These are phyloP conservation scores for Pythium chondricola DNA, from an alignment of 352 stramenopile genomes.

Conservation along the genomic window DNA sequence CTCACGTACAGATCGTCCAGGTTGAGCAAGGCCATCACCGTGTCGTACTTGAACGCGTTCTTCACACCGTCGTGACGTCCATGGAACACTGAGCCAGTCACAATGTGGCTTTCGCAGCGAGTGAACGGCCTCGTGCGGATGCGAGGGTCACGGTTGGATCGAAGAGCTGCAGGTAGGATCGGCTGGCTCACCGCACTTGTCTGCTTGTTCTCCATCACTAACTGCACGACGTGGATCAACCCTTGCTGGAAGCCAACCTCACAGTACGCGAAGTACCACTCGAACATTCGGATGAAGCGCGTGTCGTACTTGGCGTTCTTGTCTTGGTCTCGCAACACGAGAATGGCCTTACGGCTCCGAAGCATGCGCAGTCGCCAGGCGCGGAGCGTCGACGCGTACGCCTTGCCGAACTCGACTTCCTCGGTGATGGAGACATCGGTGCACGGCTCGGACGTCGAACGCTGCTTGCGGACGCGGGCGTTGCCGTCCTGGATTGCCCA, in stretches of 20 bases:
- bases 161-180: background rate
- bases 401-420: constrained; percentile 18
- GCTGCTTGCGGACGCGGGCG: constrained; percentile 2
- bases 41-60: constrained; percentile 20
- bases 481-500: constrained; percentile 19
- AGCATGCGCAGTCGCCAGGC: constrained; percentile 21
- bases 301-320: constrained; percentile 15
- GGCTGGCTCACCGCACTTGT: background rate
- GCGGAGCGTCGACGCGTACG: constrained; percentile 19
- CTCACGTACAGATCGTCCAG: constrained; percentile 15
- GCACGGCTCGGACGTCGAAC: background rate
- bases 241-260: constrained; percentile 22
- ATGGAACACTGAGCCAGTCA: constrained; percentile 20
- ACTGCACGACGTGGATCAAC: constrained; percentile 17
- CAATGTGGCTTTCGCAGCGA: constrained; percentile 14
- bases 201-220: constrained; percentile 21
- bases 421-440: constrained; percentile 14
- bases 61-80: constrained; percentile 10
- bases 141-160: background rate
- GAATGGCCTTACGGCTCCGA: constrained; percentile 10
- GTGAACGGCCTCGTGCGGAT: constrained; percentile 17
- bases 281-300: constrained; percentile 23
- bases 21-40: constrained; percentile 17
- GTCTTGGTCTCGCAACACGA: constrained; percentile 1
- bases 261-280: constrained; percentile 24